phyloP scores from a whole-genome alignment of 139 green algal genomes.

The Chlamydomonas sp. region DNA sequence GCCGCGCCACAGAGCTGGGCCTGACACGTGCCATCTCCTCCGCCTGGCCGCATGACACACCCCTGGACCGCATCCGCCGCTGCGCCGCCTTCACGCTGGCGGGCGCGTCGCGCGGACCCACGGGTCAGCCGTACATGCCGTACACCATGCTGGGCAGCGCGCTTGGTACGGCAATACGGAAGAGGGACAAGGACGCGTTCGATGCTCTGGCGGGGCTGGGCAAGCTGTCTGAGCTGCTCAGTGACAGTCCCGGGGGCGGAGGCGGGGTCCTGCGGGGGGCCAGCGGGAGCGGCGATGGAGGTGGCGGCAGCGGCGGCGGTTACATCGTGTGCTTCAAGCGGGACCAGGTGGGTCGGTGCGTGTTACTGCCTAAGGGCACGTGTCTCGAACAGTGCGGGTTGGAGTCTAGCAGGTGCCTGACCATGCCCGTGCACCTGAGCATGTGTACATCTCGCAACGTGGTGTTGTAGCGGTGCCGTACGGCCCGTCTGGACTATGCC shows the following conservation, averaged over 20 bases:
- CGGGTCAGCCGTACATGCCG: background rate
- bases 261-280: background rate
- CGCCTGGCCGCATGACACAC: conserved; percentile 13
- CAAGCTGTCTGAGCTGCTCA: conserved; percentile 26
- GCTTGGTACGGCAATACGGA: conserved; percentile 26
- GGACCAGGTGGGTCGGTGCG: conserved; percentile 14
- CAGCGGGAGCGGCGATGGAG: too few species aligned
- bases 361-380: background rate
- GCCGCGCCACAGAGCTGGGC: conserved; percentile 14
- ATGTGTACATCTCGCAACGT: background rate
- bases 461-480: too few species aligned
- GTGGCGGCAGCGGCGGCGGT: background rate
- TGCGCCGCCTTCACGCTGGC: conserved; percentile 30
- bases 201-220: conserved; percentile 21
- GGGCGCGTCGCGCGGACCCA: conserved; percentile 11
- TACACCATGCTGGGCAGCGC: conserved; percentile 38
- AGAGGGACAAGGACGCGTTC: conserved; percentile 36
- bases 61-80: conserved; percentile 32
- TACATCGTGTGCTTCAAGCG: conserved; percentile 38
- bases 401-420: too few species aligned
- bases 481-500: too few species aligned
- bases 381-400: too few species aligned
- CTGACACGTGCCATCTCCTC: conserved; percentile 21
- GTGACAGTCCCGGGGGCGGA: background rate
- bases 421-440: background rate